Conservation (phyloP, 2,329 filamentous ascomycete species). For the Dactylonectria estremocensis region DNA sequence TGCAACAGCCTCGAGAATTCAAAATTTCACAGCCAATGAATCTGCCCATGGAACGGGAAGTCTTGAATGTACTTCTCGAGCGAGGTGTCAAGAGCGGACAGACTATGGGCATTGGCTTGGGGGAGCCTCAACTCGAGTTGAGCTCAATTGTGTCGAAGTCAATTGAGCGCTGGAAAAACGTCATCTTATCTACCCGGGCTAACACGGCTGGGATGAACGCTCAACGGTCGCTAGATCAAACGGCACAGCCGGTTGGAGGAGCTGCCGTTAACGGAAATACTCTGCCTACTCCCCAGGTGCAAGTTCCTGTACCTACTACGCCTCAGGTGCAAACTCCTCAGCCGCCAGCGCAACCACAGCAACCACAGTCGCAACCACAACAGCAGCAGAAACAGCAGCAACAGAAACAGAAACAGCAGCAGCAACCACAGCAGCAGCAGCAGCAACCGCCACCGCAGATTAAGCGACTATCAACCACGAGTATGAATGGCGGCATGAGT, state of each 20-base stretch:
- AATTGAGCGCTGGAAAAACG: conserved; percentile 74
- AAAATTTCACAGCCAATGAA: conserved; percentile 67
- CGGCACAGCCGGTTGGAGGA: conserved; percentile 39
- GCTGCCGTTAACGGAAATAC: conserved; percentile 43
- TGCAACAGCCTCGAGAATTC: conserved; percentile 74
- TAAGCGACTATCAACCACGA: conserved; percentile 54
- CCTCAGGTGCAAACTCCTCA: conserved; percentile 35
- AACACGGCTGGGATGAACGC: conserved; percentile 62
- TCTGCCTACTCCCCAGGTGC: conserved; percentile 37
- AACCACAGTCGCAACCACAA: conserved; percentile 31
- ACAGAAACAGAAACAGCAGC: conserved; percentile 45
- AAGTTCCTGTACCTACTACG: conserved; percentile 34
- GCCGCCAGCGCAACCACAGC: conserved; percentile 19
- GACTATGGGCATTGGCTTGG: conserved; percentile 62
- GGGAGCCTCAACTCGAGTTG: conserved; percentile 69
- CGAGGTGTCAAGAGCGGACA: conserved; percentile 58
- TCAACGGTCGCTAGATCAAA: conserved; percentile 65
- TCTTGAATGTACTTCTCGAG: conserved; percentile 65
- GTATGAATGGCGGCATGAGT: conserved; percentile 53
- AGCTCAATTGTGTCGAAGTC: conserved; percentile 66
- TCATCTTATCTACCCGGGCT: conserved; percentile 68
- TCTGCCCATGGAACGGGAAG: conserved; percentile 65
- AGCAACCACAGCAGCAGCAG: conserved; percentile 38
- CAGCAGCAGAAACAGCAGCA: conserved; percentile 36
- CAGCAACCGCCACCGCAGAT: conserved; percentile 32